phyloP scores from a whole-genome alignment of 768 basidiomycete genomes.

The Suillus lakei region DNA sequence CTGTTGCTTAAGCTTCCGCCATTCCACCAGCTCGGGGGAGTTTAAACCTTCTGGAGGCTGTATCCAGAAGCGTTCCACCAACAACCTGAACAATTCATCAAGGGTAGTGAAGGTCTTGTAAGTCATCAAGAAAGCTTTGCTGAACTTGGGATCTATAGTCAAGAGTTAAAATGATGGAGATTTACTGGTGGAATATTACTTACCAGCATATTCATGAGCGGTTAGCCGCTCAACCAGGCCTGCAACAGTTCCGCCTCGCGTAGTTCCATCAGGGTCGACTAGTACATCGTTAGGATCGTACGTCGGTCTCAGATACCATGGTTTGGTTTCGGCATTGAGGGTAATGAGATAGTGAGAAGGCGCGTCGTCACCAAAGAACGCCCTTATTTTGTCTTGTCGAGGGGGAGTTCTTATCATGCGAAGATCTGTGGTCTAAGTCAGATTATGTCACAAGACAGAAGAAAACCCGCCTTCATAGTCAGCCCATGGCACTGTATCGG shows the following conservation, averaged over 20 bases:
- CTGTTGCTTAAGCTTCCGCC: conserved; percentile 61
- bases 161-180: conserved; percentile 9
- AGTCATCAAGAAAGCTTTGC: conserved; percentile 68
- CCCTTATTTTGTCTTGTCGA: conserved; percentile 47
- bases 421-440: conserved; percentile 17
- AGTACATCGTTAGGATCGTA: conserved; percentile 62
- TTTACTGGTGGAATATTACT: conserved; percentile 21
- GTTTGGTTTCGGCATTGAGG: conserved; percentile 46
- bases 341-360: conserved; percentile 47
- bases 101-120: conserved; percentile 69
- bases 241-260: conserved; percentile 63
- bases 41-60: conserved; percentile 52
- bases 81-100: conserved; percentile 56
- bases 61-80: conserved; percentile 61
- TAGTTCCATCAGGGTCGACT: conserved; percentile 64
- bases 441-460: not conserved
- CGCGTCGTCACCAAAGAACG: conserved; percentile 56
- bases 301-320: conserved; percentile 64
- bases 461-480: conserved; percentile 22
- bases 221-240: conserved; percentile 72
- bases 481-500: not conserved
- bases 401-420: conserved; percentile 20
- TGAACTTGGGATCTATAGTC: conserved; percentile 55
- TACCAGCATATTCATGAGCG: conserved; percentile 63
- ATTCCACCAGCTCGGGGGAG: conserved; percentile 50